Conservation (phyloP, 2,329 filamentous ascomycete species). For the Gaeumannomyces sp. region DNA sequence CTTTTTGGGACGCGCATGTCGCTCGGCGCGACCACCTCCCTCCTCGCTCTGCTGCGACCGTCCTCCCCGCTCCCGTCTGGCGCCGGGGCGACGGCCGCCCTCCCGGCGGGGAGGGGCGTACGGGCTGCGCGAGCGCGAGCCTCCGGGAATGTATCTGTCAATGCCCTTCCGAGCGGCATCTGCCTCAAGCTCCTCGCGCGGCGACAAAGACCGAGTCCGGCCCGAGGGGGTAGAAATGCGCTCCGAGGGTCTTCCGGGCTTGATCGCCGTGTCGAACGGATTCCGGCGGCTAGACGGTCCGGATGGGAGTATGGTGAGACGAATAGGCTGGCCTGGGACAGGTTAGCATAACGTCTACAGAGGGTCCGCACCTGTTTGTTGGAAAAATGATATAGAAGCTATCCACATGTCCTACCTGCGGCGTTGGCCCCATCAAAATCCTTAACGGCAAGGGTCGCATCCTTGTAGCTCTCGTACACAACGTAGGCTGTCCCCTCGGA, state of each 20-base stretch:
- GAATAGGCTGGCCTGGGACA: constrained; percentile 67
- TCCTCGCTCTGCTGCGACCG: constrained; percentile 21
- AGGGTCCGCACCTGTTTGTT: neutral
- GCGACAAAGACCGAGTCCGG: constrained; percentile 59
- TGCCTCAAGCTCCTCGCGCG: constrained; percentile 36
- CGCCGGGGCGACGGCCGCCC: constrained; percentile 42
- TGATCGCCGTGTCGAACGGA: constrained; percentile 49
- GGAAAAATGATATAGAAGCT: neutral
- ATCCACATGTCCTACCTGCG: constrained; percentile 48
- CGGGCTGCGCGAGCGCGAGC: constrained; percentile 53
- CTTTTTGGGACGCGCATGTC: constrained; percentile 64
- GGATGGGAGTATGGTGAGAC: constrained; percentile 57
- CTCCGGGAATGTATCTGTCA: constrained; percentile 71
- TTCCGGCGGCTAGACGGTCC: constrained; percentile 37
- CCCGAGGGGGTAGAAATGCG: constrained; percentile 49
- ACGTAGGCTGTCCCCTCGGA: constrained; percentile 82
- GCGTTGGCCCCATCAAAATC: constrained; percentile 90
- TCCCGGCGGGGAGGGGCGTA: constrained; percentile 32
- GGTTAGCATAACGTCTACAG: constrained; percentile 9
- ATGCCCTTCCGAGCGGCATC: constrained; percentile 61
- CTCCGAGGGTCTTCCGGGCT: constrained; percentile 52
- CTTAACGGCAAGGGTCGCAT: constrained; percentile 67
- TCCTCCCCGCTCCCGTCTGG: constrained; percentile 31
- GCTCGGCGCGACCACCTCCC: constrained; percentile 31
- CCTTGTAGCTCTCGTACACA: constrained; percentile 64